Percentiles rank a stretch among this genome's conserved stretches.
Evolutionary conservation across 1,284 basidiomycete species (phyloP).

Genomic region (Laetiporus sulphureus): DNA sequence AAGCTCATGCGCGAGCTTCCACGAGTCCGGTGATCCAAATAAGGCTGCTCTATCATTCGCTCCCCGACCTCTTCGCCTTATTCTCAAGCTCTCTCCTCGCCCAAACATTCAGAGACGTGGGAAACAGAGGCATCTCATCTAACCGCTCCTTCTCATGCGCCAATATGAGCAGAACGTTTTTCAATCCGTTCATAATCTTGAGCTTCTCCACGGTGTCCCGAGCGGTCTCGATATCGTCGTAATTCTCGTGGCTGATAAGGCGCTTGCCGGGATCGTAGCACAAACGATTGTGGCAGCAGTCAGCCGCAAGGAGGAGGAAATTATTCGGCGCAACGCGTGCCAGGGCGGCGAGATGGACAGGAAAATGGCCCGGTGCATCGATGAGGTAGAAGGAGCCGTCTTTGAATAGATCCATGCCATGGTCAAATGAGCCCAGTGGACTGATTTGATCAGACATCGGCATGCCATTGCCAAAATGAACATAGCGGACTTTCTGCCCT

Average conservation of each 20-base stretch:
- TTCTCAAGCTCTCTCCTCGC: background rate
- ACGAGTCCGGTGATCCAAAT: too few species aligned
- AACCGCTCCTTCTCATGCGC: conserved; percentile 14
- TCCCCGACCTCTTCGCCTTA: background rate
- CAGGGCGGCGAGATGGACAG: conserved; percentile 26
- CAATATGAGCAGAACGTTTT: conserved; percentile 10
- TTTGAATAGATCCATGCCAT: conserved; percentile 25
- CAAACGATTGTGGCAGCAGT: conserved; percentile 8
- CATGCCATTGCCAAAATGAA: conserved; percentile 9
- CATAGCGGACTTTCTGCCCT: conserved; percentile 6
- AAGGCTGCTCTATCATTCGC: too few species aligned
- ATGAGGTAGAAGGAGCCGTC: conserved; percentile 27
- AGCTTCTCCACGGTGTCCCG: conserved; percentile 11
- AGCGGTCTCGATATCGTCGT: conserved; percentile 10
- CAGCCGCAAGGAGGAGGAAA: conserved; percentile 7
- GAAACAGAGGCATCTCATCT: conserved; percentile 17
- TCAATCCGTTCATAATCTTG: conserved; percentile 5
- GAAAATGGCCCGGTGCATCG: conserved; percentile 26
- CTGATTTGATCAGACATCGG: conserved; percentile 4
- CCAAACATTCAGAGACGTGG: conserved; percentile 11
- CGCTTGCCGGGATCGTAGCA: conserved; percentile 33
- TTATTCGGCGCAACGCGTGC: conserved; percentile 15
- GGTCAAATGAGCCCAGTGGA: conserved; percentile 24
- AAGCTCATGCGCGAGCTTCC: background rate
- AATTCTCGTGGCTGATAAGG: conserved; percentile 17